Base-by-base conservation (phyloP, 2,329 filamentous ascomycete genomes). In the Amauroascus verrucosus region DNA sequence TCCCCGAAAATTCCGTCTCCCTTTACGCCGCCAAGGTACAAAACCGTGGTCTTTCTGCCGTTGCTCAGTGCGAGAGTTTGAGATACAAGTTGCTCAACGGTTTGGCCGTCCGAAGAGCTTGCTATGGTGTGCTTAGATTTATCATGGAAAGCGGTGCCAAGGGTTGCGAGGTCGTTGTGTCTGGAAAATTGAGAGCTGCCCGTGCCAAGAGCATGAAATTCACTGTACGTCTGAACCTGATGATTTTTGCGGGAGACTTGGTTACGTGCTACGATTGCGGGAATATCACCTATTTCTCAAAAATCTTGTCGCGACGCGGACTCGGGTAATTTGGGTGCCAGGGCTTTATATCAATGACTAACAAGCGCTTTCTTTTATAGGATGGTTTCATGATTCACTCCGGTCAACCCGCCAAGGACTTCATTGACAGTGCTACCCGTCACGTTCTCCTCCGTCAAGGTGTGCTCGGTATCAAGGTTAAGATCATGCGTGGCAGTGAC, bases 371-470 rank as follows among this genome's bases (percentile, higher is more conserved):
- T 28, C 38, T 54, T n/a, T n/a, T 44, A 56, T 57, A 82, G 81
- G 82, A 98, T 77, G 93, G 93, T 75, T 98, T 98, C 88, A 98
- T 98, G 93, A 98, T 98, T 79, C 93, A 98, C 88, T 98, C 93
- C 70, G 93, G 93, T 79, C 93, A 98, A 77, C 93, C 93, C 71
- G 93, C 91, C 72, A 91, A 94, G 79, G 93, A 98, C 80, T 98
- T 98, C 81, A 98, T 98, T 75, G 93, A 98, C 82, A 82, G 79
- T 70, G 94, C 94, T 67, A 97, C 93, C 71, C 93, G 93, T 69
- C 93, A 98, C 88, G 93, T 98, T 69, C 89, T 98, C 65, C 90
- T 98, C 76, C 88, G 94, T 79, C 93, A 98, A 82, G 93, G 93
- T 87, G 93, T 98, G 64, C 82, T 98, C 64, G 93, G 93, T 80